Percentiles rank a stretch among this genome's conserved stretches.
These are phyloP conservation scores for Gastrodia elata DNA, from an alignment of 106 monocot genomes.

Conservation along the genomic window DNA sequence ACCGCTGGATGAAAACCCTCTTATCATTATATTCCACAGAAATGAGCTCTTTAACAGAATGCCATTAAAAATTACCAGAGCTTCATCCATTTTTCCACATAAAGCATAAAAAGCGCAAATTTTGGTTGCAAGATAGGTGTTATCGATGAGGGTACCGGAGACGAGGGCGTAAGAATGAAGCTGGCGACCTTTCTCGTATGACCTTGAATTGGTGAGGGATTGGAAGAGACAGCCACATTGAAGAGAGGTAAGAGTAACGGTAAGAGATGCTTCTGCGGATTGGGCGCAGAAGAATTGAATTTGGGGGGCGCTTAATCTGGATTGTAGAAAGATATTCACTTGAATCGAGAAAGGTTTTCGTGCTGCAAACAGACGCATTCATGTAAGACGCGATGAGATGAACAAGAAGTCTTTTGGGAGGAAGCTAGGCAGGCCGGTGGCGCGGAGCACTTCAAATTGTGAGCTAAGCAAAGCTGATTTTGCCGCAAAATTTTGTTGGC, in stretches of 20 bases:
- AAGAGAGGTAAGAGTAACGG: slow-evolving; percentile 26
- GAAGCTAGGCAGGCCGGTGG: too few species aligned
- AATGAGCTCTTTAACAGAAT: slow-evolving; percentile 27
- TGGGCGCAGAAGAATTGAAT: not conserved
- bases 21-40: slow-evolving; percentile 46
- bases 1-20: slow-evolving; percentile 35
- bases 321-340: not conserved
- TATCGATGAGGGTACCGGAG: slow-evolving; percentile 36
- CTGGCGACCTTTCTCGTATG: slow-evolving; percentile 11
- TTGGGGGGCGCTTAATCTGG: not conserved
- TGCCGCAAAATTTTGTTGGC: too few species aligned
- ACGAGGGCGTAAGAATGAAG: slow-evolving; percentile 36
- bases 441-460: too few species aligned
- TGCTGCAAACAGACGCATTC: not conserved
- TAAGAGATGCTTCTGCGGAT: not conserved
- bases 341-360: not conserved
- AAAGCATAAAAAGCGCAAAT: slow-evolving; percentile 37
- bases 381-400: not conserved
- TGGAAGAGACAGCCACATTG: slow-evolving; percentile 43
- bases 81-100: slow-evolving; percentile 20
- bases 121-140: slow-evolving; percentile 48
- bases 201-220: slow-evolving; percentile 30
- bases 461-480: too few species aligned
- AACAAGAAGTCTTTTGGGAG: too few species aligned
- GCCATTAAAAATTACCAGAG: slow-evolving; percentile 24